A percentile compares a stretch with the other conserved stretches of the same genome.
Conservation (phyloP, 805 yeast genomes). For the Candida taoyuanica region DNA sequence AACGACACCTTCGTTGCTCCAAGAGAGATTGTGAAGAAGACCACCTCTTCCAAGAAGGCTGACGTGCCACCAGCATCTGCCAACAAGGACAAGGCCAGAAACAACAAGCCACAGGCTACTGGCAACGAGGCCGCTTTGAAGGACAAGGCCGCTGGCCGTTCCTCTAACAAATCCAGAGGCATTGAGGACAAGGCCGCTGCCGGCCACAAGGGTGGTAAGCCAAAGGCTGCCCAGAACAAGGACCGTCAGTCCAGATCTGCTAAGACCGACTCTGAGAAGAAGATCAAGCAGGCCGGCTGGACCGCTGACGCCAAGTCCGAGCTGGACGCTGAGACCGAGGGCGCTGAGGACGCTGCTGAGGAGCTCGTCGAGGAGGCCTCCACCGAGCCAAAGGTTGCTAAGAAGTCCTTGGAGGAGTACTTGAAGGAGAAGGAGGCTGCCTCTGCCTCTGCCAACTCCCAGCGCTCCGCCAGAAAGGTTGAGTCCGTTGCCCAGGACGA, state of each 20-base stretch:
- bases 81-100: conserved; percentile 73
- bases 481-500: conserved; percentile 43
- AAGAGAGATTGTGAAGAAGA: conserved; percentile 76
- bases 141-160: conserved; percentile 67
- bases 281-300: conserved; percentile 76
- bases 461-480: conserved; percentile 34
- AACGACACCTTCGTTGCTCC: conserved; percentile 49
- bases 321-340: conserved; percentile 63
- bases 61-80: conserved; percentile 81
- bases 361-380: conserved; percentile 38
- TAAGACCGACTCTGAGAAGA: conserved; percentile 81
- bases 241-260: conserved; percentile 89
- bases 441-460: conserved; percentile 53
- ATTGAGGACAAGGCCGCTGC: conserved; percentile 36
- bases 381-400: conserved; percentile 45
- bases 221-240: conserved; percentile 37
- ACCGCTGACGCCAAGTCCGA: conserved; percentile 73
- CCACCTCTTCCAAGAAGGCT: conserved; percentile 80
- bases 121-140: conserved; percentile 89
- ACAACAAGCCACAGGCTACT: conserved; percentile 61
- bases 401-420: conserved; percentile 82
- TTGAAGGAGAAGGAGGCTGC: conserved; percentile 58
- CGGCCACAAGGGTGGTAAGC: conserved; percentile 41
- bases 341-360: conserved; percentile 43
- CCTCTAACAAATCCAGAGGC: conserved; percentile 44